Evolutionary conservation across 805 yeast genomes (phyloP).

Genomic region (Pichia cephalocereana): DNA sequence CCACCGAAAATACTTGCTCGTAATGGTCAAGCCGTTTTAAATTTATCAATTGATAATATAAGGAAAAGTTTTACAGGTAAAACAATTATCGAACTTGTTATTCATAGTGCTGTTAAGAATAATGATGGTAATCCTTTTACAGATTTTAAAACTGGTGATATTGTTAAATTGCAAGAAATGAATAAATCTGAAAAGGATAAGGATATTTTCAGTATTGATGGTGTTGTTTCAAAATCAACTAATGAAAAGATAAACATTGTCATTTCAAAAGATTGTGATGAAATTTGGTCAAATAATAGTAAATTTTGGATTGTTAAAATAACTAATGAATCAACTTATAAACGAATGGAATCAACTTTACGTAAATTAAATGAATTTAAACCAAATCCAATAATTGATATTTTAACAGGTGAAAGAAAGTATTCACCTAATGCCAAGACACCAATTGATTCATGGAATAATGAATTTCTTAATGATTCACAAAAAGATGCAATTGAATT

Average conservation of each 20-base stretch:
- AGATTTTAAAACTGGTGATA: slow-evolving; percentile 64
- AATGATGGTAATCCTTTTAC: background rate
- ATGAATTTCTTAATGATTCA: slow-evolving; percentile 48
- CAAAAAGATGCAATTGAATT: slow-evolving; percentile 67
- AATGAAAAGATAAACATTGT: slow-evolving; percentile 44
- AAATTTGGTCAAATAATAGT: slow-evolving; percentile 1
- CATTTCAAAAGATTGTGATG: slow-evolving; percentile 25
- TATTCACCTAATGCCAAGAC: too few relatives aligned
- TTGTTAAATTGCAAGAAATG: slow-evolving; percentile 49
- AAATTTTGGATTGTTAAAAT: slow-evolving; percentile 60
- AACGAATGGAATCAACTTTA: slow-evolving; percentile 72
- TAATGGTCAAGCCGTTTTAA: slow-evolving; percentile 68
- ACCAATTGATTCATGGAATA: slow-evolving; percentile 17
- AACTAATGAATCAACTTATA: slow-evolving; percentile 61
- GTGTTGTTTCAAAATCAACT: slow-evolving; percentile 53
- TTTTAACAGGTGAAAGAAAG: slow-evolving; percentile 33
- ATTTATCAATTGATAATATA: slow-evolving; percentile 50
- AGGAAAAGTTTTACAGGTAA: slow-evolving; percentile 78
- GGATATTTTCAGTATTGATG: slow-evolving; percentile 34
- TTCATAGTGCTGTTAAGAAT: slow-evolving; percentile 26
- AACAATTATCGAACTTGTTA: slow-evolving; percentile 49
- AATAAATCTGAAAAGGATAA: slow-evolving; percentile 24
- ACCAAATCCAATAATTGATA: slow-evolving; percentile 28
- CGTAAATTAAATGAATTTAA: slow-evolving; percentile 47
- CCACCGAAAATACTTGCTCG: slow-evolving; percentile 60